These are phyloP conservation scores for Furcasterigmium furcatum DNA, from an alignment of 2,329 filamentous ascomycete species.

Conservation along the genomic window DNA sequence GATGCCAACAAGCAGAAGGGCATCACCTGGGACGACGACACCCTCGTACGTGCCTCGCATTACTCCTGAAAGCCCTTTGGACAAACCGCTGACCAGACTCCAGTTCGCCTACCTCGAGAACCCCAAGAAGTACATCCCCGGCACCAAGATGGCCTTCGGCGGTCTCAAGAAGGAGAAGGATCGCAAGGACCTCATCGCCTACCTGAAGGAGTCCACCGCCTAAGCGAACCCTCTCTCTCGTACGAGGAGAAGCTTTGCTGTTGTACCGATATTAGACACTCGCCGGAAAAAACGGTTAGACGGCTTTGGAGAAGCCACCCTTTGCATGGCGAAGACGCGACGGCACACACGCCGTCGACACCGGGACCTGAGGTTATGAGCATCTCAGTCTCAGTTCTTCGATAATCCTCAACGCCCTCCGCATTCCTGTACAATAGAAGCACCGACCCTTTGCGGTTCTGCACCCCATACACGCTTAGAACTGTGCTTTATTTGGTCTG, in stretches of 20 bases:
- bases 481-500: background rate
- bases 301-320: background rate
- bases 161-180: constrained; percentile 99
- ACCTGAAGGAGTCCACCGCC: constrained; percentile 66
- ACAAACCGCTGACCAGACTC: constrained; percentile 11
- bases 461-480: background rate
- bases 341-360: background rate
- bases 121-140: constrained; percentile 99
- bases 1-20: constrained; percentile 99
- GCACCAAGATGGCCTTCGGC: constrained; percentile 99
- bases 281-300: background rate
- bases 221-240: constrained; percentile 41
- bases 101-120: constrained; percentile 99
- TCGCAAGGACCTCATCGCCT: constrained; percentile 96
- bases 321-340: background rate
- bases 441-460: background rate
- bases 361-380: no score
- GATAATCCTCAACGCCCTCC: background rate
- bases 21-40: constrained; percentile 80
- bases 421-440: constrained; percentile 1
- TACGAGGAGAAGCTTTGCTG: no score
- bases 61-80: constrained; percentile 2
- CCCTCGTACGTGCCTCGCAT: constrained; percentile 60
- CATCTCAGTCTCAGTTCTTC: background rate
- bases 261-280: constrained; percentile 3